Conservation (phyloP, 106 monocot species). For the Dendrobium chrysotoxum region DNA sequence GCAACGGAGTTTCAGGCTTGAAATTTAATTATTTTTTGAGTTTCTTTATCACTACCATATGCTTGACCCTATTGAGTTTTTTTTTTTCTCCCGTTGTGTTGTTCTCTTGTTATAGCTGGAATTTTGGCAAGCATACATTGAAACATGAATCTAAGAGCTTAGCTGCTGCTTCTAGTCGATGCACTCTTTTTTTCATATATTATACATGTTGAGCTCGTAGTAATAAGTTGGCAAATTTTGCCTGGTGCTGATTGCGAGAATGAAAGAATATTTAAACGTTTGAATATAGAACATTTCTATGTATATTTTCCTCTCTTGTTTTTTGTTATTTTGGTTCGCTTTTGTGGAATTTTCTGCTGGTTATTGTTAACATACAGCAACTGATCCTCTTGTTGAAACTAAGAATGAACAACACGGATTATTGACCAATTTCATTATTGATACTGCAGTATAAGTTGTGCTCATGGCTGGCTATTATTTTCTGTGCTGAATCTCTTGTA, state of each 20-base stretch:
- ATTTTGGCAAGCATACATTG: not conserved
- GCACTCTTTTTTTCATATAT: not conserved
- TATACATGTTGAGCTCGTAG: not conserved
- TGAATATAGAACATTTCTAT: not conserved
- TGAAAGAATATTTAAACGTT: not conserved
- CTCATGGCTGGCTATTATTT: slow-evolving; percentile 89
- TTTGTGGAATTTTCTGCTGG: not conserved
- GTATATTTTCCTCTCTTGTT: not conserved
- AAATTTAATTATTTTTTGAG: not conserved
- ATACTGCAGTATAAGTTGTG: slow-evolving; percentile 83
- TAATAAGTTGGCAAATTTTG: not conserved
- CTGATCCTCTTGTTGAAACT: not conserved
- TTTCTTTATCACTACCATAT: not conserved
- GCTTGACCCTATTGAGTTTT: not conserved
- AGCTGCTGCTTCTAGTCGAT: not conserved
- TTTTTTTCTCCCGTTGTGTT: not conserved
- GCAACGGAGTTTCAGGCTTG: not conserved
- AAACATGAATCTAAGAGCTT: not conserved
- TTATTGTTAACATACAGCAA: not conserved
- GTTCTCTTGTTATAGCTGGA: too few species aligned
- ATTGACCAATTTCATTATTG: not conserved
- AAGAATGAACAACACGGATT: not conserved
- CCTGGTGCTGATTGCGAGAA: not conserved
- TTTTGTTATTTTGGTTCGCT: not conserved
- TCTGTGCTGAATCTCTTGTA: slow-evolving; percentile 75